Base-by-base conservation (phyloP, 2,329 filamentous ascomycete genomes). In the Penicillium sp. region DNA sequence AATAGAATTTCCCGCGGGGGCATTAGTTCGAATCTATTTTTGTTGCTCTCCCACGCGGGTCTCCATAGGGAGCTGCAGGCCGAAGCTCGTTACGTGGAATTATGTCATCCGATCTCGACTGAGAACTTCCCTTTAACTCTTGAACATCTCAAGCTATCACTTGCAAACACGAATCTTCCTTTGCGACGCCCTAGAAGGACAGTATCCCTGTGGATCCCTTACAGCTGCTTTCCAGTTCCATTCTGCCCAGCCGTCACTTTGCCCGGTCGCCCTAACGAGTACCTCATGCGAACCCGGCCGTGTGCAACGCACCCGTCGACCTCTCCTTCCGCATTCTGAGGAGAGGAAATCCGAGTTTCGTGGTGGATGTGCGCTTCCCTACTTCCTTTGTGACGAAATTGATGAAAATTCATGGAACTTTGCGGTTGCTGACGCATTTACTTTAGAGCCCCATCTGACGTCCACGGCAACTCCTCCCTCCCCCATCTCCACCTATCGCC, bases 211-310 rank as follows among this genome's bases (percentile, higher is more conserved):
- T 46, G 48, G 46, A 54, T 47, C 56, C 51, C 51, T 57, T 54
- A 46, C 36, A 27, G 46, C 30, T 50, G 43, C 31, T 22, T 42
- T 46, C 25, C 25, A 27, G 14, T 39, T 50, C 10, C 13, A 44
- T 43, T 39, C 35, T 40, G 43, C 42, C 41, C 14, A 27, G 44
- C 30, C 36, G 16, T 27, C 43, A 44, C 48, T 53, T 53, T 38
- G 28, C 16, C 42, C 28, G 40, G 42, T 50, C 33, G 49, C 48
- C 45, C 20, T 39, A 46, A 42, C 46, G 38, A 51, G 44, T 41
- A 52, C 58, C 56, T 52, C 60, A 69, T 69, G 66, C 64, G 57
- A 64, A 58, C 53, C 54, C 53, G 56, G 55, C 53, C 57, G 55
- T 56, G 57, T 61, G 63, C 57, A 65, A 56, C 57, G 49, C 52